Evolutionary conservation across 2,329 filamentous ascomycete species (phyloP).

Genomic region (Talaromyces sp.): DNA sequence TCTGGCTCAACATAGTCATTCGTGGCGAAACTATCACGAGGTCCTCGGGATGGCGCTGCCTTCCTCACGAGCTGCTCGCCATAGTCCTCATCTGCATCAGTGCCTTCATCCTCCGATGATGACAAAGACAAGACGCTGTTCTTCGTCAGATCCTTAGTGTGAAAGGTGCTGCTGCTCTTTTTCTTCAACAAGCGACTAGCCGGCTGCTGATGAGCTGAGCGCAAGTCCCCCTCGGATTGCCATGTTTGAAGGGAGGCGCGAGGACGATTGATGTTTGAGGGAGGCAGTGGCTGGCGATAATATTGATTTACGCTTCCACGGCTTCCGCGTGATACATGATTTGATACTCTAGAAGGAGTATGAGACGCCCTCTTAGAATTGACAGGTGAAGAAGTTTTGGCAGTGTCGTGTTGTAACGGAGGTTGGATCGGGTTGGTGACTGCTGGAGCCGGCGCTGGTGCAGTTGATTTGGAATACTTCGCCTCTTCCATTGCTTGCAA

Average conservation of each 20-base stretch:
- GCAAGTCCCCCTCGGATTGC: constrained; percentile 20
- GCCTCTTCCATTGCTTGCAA: neutral
- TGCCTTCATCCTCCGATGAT: constrained; percentile 39
- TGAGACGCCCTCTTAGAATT: constrained; percentile 8
- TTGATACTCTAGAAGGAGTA: constrained; percentile 20
- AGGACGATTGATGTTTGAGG: constrained; percentile 18
- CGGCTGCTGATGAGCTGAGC: constrained; percentile 6
- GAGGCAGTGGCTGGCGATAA: constrained; percentile 23
- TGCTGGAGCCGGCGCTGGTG: constrained; percentile 12
- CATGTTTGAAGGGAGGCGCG: constrained; percentile 23
- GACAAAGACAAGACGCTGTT: constrained; percentile 48
- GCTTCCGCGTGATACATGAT: constrained; percentile 25
- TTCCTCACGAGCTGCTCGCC: constrained; percentile 17
- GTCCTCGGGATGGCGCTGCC: constrained; percentile 18
- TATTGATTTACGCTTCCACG: constrained; percentile 27
- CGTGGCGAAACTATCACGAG: constrained; percentile 40
- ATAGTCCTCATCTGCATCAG: constrained; percentile 4
- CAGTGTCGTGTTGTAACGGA: neutral
- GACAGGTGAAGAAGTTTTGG: constrained; percentile 1
- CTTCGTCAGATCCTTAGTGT: constrained; percentile 40
- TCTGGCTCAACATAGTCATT: constrained; percentile 42
- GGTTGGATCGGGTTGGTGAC: neutral
- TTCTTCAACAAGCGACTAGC: constrained; percentile 30
- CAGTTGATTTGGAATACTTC: constrained; percentile 16
- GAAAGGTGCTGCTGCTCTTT: constrained; percentile 37